Evolutionary conservation across 2,329 filamentous ascomycete species (phyloP).

Genomic region (Fusarium humuli): DNA sequence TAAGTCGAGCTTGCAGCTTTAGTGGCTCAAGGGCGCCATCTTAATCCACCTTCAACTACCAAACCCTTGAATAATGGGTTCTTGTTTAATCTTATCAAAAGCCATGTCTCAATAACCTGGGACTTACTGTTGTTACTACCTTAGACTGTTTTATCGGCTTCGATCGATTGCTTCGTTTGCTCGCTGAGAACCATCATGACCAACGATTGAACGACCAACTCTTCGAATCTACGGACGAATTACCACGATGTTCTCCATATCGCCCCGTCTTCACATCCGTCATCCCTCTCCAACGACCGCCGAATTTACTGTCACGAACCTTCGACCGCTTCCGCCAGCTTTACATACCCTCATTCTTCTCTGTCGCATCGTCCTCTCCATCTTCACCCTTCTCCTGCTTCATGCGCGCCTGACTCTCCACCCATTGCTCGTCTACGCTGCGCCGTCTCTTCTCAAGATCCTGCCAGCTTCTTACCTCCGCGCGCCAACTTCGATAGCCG

Average conservation of each 20-base stretch:
- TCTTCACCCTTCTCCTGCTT: constrained; percentile 60
- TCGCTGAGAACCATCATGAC: constrained; percentile 5
- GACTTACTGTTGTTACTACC: neutral
- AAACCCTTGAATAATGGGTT: neutral
- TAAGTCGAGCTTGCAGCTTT: neutral
- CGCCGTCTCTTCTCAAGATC: constrained; percentile 23
- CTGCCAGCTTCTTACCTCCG: constrained; percentile 44
- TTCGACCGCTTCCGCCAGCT: constrained; percentile 64
- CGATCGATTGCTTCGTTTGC: neutral
- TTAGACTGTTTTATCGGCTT: neutral
- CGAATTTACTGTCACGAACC: constrained; percentile 90
- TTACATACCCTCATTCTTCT: constrained; percentile 58
- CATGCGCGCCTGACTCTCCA: constrained; percentile 60
- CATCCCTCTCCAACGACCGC: constrained; percentile 89
- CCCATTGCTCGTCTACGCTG: constrained; percentile 43
- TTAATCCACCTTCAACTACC: neutral
- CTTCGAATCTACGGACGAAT: neutral
- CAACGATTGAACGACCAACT: neutral
- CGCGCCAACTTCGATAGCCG: constrained; percentile 49
- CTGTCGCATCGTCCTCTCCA: constrained; percentile 57
- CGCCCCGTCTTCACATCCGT: constrained; percentile 70
- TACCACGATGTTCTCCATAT: constrained; percentile 68
- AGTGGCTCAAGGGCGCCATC: constrained; percentile 1
- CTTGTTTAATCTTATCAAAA: neutral
- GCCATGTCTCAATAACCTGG: neutral